A percentile compares a stretch with the other conserved stretches of the same genome.
Conservation (phyloP, 768 basidiomycete genomes). For the Auricularia sp. region DNA sequence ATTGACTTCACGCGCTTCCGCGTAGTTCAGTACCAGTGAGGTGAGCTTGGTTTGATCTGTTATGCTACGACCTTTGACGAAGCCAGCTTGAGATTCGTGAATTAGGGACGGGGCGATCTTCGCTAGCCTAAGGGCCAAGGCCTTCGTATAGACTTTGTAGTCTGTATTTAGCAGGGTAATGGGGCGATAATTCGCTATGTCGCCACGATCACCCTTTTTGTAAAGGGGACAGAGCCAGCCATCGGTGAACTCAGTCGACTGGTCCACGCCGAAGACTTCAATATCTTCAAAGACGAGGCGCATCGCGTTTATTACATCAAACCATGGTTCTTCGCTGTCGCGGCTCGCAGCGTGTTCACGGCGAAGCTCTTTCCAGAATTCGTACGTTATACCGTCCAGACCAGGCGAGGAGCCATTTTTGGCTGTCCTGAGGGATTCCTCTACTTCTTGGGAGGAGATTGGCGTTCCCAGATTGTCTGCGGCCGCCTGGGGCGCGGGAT, state of each 20-base stretch:
- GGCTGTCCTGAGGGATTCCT: neutral
- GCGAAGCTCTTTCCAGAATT: neutral
- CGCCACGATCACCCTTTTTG: slow-evolving; percentile 24
- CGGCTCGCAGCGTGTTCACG: neutral
- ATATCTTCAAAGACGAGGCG: slow-evolving; percentile 39
- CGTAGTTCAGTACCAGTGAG: slow-evolving; percentile 10
- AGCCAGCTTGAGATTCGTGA: slow-evolving; percentile 30
- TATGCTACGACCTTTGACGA: slow-evolving; percentile 24
- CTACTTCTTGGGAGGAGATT: neutral
- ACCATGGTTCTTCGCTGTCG: neutral
- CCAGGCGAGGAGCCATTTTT: neutral
- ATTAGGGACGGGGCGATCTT: slow-evolving; percentile 12
- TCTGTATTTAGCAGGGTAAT: slow-evolving; percentile 18
- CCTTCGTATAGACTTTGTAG: slow-evolving; percentile 24
- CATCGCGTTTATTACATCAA: slow-evolving; percentile 7
- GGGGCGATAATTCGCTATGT: too few relatives aligned
- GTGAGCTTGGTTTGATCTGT: slow-evolving; percentile 23
- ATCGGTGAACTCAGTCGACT: slow-evolving; percentile 12
- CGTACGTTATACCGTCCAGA: neutral
- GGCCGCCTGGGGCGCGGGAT: too few relatives aligned
- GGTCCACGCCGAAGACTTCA: slow-evolving; percentile 13
- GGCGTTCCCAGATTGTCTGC: neutral
- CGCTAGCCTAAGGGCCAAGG: slow-evolving; percentile 14
- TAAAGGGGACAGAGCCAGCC: slow-evolving; percentile 31
- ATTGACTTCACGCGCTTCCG: slow-evolving; percentile 10